Percentiles rank a stretch among this genome's conserved stretches.
phyloP scores from a whole-genome alignment of 495 filamentous ascomycete genomes.

The Apiosordaria backusii region DNA sequence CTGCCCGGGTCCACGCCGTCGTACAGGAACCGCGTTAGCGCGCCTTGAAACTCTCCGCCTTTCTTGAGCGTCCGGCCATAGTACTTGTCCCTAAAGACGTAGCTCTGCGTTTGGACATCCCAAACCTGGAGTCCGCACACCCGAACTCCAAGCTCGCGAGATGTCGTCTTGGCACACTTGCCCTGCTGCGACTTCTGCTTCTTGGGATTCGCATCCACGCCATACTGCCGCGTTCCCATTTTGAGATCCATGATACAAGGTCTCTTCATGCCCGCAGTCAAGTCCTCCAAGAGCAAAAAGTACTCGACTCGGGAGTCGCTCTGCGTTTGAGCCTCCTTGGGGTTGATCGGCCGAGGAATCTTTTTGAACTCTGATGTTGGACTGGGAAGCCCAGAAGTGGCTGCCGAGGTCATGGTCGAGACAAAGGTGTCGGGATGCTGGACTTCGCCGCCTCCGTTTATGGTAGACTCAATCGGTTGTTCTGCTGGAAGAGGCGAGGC shows the following conservation, averaged over 20 bases:
- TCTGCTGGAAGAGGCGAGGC: neutral
- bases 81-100: conserved; percentile 95
- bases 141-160: conserved; percentile 83
- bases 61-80: conserved; percentile 86
- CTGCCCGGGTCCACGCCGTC: conserved; percentile 79
- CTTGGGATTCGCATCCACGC: conserved; percentile 85
- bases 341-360: conserved; percentile 56
- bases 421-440: neutral
- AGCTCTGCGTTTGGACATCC: conserved; percentile 78
- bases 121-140: conserved; percentile 96
- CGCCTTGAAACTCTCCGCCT: conserved; percentile 85
- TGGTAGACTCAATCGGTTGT: neutral
- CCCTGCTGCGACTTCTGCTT: conserved; percentile 89
- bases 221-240: conserved; percentile 99
- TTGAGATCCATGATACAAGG: conserved; percentile 97
- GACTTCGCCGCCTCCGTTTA: conserved; percentile 2
- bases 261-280: conserved; percentile 93
- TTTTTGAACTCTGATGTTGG: conserved; percentile 34
- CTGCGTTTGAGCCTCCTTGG: conserved; percentile 72
- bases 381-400: conserved; percentile 24
- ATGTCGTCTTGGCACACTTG: conserved; percentile 91
- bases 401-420: conserved; percentile 27
- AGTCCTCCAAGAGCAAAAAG: conserved; percentile 92
- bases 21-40: conserved; percentile 83
- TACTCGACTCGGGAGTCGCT: conserved; percentile 70